Evolutionary conservation across 2,329 filamentous ascomycete genomes (phyloP).

Genomic region (Blumeriella jaapii): DNA sequence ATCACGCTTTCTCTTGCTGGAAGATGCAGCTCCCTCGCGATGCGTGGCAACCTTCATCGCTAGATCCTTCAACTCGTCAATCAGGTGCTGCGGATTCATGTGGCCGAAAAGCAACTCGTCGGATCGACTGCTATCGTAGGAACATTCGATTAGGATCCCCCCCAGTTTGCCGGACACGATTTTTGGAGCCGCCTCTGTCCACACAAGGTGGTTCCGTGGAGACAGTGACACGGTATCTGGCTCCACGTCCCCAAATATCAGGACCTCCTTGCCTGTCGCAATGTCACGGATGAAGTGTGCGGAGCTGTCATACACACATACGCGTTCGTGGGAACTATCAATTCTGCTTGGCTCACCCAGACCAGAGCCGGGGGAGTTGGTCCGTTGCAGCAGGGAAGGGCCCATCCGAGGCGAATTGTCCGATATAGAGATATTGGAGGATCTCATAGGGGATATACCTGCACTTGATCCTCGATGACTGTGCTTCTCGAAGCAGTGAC

Average conservation of each 20-base stretch:
- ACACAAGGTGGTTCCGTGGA: conserved; percentile 72
- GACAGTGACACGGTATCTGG: conserved; percentile 75
- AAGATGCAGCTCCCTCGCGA: neutral
- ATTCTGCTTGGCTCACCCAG: neutral
- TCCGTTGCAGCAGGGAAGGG: neutral
- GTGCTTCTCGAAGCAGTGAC: conserved; percentile 70
- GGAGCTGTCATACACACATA: conserved; percentile 75
- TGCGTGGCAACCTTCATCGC: conserved; percentile 34
- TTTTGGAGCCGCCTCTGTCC: conserved; percentile 81
- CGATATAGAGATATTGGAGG: neutral
- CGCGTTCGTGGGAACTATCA: conserved; percentile 7
- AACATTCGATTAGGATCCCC: conserved; percentile 92
- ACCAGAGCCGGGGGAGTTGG: neutral
- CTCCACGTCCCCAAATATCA: conserved; percentile 94
- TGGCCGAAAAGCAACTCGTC: conserved; percentile 80
- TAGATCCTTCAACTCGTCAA: conserved; percentile 64
- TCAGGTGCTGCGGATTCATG: conserved; percentile 69
- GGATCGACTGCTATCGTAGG: conserved; percentile 70
- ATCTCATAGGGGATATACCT: too few species aligned
- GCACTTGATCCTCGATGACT: conserved; percentile 47
- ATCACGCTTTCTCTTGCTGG: conserved; percentile 20
- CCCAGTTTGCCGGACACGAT: conserved; percentile 59
- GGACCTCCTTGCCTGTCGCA: conserved; percentile 58
- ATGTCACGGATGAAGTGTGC: conserved; percentile 86
- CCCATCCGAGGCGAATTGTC: conserved; percentile 1